Base-by-base conservation (phyloP, 2,329 filamentous ascomycete species). In the Apiospora aurea region DNA sequence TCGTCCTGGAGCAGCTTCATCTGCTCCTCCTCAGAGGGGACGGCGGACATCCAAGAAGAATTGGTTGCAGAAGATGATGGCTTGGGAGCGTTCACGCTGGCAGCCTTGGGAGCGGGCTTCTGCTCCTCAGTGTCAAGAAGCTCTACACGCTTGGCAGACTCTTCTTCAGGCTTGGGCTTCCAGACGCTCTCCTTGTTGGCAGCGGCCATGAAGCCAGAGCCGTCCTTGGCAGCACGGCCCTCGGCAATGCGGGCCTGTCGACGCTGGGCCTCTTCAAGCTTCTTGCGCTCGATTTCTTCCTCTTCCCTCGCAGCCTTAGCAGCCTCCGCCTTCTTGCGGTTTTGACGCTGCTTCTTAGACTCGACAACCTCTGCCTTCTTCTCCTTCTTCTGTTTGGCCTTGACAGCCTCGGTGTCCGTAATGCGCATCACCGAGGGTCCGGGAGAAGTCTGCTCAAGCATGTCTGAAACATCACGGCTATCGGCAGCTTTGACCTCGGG, bases 321-420 rank as follows among this genome's bases (percentile, higher is more conserved):
- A 72, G 91, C 92, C 83, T 97, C 95, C 49, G 89, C 91, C 90
- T 97, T 98, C 85, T 93, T 91, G 76, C 92, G 90, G 85, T 97
- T 96, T 86, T 98, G 95, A 73, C 95, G 92, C 85, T 97, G 94
- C 87, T 98, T 98, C 92, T 98, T 98, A 26, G 92, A 93, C 86
- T 97, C 93, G 24, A 88, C 89, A 68, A 89, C 87, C 81, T 94
- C 91, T 75, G 89, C 86, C 53, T 87, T 85, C 84, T 91, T 90
- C 75, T 86, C 83, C 77, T 88, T 86, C 83, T 91, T 91, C 74
- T 87, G 84, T 82, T 91, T 91, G 74, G 89, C 85, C 83, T 92
- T 89, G 79, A 88, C 83, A 87, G 90, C 80, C 83, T 88, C 78
- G 82, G 89, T 80, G 74, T 91, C 91, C 71, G 93, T 96, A 75